Base-by-base conservation (phyloP, 2,329 filamentous ascomycete genomes). In the Exophiala sp. region DNA sequence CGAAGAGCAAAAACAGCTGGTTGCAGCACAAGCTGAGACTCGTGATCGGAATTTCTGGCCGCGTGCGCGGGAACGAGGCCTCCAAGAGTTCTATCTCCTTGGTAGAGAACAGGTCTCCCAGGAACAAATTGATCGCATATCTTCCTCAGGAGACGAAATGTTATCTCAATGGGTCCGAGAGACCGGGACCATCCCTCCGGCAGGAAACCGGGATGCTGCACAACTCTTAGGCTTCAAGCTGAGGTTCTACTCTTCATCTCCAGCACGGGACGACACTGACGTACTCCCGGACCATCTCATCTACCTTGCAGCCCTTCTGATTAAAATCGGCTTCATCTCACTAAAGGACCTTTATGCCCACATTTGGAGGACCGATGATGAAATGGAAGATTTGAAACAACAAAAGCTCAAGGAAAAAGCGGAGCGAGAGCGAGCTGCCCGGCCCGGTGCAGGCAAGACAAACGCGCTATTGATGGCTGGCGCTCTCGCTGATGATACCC, bases 291-390 rank as follows among this genome's bases (percentile, higher is more conserved):
- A 93, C 32, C 98, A 98, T 60, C 76, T 98, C 2, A 88, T 97
- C 23, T 95, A 93, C 59, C 78, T 98, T 14, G 85, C 90, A 0
- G 90, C 93, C 1, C 78, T 97, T 27, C 79, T 98, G 23, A 90
- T 98, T 70, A 98, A 98, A 70, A 87, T 96, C 58, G 94, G 93
- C 1, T 98, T 98, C 66, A 88, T 98, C 52, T 96, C 93, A 1
- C 73, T 98, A 5, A 79, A 82, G 45, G 93, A 98, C 64, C 73
- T 98, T 1, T 97, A 95, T 65, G 84, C 89, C 13, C 93, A 98
- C 65, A 77, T 98, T 1, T 94, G 89, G 73, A 88, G 93, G 6
- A 72, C 78, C 0, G 93, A 97, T 58, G 82, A 88, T 24, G 76
- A 81, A 2, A 97, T 98, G 91, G 79, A 85, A 32, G 74, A 73